These are phyloP conservation scores for Fomitiporia mediterranea DNA, from an alignment of 1,284 basidiomycete genomes.

Conservation along the genomic window DNA sequence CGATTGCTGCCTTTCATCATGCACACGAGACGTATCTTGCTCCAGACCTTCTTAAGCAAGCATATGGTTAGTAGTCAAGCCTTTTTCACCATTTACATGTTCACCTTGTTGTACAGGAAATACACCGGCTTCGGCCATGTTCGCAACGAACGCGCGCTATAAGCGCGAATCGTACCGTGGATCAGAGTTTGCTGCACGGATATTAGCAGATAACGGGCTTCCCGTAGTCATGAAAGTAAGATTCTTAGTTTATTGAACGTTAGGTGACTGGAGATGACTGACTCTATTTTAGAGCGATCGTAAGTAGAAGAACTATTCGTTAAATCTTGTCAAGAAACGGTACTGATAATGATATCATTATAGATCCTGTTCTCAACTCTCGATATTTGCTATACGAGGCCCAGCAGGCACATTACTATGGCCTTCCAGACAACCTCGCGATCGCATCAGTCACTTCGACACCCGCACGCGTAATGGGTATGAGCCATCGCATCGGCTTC, in stretches of 20 bases:
- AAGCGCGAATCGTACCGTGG: constrained; percentile 85
- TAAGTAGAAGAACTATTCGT: neutral
- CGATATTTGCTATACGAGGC: constrained; percentile 81
- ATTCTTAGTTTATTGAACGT: neutral
- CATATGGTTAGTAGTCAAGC: constrained; percentile 48
- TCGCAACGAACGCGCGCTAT: constrained; percentile 65
- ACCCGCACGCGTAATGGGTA: constrained; percentile 72
- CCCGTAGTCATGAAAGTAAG: constrained; percentile 74
- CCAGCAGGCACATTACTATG: constrained; percentile 82
- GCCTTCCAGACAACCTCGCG: constrained; percentile 54
- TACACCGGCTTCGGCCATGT: constrained; percentile 69
- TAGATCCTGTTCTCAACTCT: constrained; percentile 66
- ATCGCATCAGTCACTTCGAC: constrained; percentile 76
- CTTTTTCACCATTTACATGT: neutral
- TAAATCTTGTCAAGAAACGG: neutral
- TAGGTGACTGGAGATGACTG: neutral
- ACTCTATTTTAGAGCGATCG: constrained; percentile 51
- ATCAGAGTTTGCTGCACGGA: constrained; percentile 79
- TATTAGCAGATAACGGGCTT: constrained; percentile 72
- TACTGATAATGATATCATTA: neutral
- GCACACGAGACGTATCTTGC: constrained; percentile 79
- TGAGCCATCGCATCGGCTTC: constrained; percentile 79
- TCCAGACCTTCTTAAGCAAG: constrained; percentile 67
- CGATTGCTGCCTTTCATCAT: constrained; percentile 75
- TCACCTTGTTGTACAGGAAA: constrained; percentile 32